A percentile compares a stretch with the other conserved stretches of the same genome.
Evolutionary conservation across 176 grass and related monocot species (phyloP).

Genomic region (Avena atlantica): DNA sequence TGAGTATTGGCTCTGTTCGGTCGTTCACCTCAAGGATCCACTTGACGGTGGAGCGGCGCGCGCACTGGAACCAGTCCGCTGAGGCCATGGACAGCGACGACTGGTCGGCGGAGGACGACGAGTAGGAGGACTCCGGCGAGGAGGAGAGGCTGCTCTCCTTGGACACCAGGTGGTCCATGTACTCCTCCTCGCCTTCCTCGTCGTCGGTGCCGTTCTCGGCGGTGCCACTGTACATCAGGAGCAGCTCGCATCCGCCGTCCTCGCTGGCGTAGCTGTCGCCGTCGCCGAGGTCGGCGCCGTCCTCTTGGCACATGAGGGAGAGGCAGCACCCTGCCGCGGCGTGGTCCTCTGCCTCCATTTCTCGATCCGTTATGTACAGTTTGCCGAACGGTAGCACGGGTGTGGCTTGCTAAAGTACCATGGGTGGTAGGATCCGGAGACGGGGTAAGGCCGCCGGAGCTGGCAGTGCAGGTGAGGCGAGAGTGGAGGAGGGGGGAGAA

Average conservation of each 20-base stretch:
- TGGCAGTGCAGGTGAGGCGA: slow-evolving; percentile 5
- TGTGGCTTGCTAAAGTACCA: slow-evolving; percentile 21
- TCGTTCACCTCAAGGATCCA: slow-evolving; percentile 80
- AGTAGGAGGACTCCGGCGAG: slow-evolving; percentile 9
- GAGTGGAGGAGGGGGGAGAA: neutral
- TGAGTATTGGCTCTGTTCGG: neutral
- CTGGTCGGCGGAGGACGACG: neutral
- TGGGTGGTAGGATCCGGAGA: neutral
- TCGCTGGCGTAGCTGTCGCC: slow-evolving; percentile 14
- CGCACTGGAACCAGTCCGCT: slow-evolving; percentile 56
- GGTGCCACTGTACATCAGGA: neutral
- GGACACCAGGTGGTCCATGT: slow-evolving; percentile 71
- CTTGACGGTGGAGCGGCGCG: slow-evolving; percentile 53
- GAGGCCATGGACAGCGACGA: slow-evolving; percentile 29
- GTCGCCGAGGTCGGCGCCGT: slow-evolving; percentile 49
- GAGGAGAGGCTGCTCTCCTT: slow-evolving; percentile 65
- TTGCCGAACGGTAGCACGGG: neutral
- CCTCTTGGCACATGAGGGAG: slow-evolving; percentile 85
- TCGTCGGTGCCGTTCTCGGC: slow-evolving; percentile 34
- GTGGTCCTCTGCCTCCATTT: slow-evolving; percentile 52
- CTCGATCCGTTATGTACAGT: slow-evolving; percentile 3
- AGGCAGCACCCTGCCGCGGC: slow-evolving; percentile 39
- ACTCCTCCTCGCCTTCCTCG: slow-evolving; percentile 41
- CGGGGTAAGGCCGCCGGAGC: slow-evolving; percentile 44
- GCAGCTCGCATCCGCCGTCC: neutral